Conservation (phyloP, 805 yeast genomes). For the Myxozyma monticola region DNA sequence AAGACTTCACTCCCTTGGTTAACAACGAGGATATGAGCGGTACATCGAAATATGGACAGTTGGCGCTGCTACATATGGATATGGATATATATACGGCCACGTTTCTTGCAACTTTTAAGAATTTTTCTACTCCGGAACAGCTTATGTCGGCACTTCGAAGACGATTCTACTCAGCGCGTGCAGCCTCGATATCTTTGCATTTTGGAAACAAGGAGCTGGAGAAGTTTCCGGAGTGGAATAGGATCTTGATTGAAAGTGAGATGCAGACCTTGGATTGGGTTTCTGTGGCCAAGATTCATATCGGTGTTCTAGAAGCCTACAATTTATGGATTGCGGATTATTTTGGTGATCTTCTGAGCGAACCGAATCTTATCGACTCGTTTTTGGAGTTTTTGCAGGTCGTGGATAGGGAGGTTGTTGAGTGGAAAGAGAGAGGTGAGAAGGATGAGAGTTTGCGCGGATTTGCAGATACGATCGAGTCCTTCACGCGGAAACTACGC, state of each 20-base stretch:
- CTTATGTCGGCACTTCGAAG: constrained; percentile 54
- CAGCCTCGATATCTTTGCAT: constrained; percentile 58
- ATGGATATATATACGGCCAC: constrained; percentile 64
- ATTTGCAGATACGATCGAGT: constrained; percentile 37
- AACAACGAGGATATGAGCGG: constrained; percentile 25
- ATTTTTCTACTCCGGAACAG: constrained; percentile 59
- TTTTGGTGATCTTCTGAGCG: constrained; percentile 73
- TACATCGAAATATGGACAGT: constrained; percentile 10
- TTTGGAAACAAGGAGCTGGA: constrained; percentile 27
- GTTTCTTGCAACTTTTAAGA: constrained; percentile 67
- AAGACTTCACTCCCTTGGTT: constrained; percentile 49
- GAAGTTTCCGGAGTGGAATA: constrained; percentile 33
- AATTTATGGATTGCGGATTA: constrained; percentile 69
- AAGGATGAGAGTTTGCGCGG: constrained; percentile 10
- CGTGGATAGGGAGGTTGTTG: constrained; percentile 63
- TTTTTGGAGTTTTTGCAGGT: constrained; percentile 65
- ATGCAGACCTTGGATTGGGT: constrained; percentile 57
- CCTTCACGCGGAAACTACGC: constrained; percentile 63
- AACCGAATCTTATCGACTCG: constrained; percentile 56
- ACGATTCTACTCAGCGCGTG: constrained; percentile 61
- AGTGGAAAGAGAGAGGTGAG: constrained; percentile 31
- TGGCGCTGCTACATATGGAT: constrained; percentile 54
- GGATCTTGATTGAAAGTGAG: constrained; percentile 40
- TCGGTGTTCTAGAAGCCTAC: constrained; percentile 77
- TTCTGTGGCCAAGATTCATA: constrained; percentile 72